Evolutionary conservation across 768 basidiomycete species (phyloP).

Genomic region (Naganishia onofrii): DNA sequence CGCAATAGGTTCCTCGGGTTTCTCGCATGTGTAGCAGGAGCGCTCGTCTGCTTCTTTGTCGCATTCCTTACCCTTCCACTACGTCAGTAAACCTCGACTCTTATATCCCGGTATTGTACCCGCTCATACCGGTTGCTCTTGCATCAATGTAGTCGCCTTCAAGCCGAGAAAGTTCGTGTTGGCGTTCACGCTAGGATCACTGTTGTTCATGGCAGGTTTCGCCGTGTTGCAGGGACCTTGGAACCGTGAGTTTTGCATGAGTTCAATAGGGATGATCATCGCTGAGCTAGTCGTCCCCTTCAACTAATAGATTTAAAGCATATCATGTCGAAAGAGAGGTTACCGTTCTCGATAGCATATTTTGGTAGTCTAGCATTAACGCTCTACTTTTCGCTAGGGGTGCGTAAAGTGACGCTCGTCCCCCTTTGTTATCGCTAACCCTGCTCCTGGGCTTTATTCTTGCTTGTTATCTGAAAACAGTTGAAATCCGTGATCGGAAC

Average conservation of each 20-base stretch:
- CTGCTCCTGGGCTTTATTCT: background rate
- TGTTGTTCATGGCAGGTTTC: slow-evolving; percentile 93
- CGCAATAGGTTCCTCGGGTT: slow-evolving; percentile 76
- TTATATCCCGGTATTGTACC: background rate
- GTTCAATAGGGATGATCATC: background rate
- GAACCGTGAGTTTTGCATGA: slow-evolving; percentile 58
- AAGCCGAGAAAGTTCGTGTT: slow-evolving; percentile 89
- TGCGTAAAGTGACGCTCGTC: slow-evolving; percentile 53
- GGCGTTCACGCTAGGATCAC: slow-evolving; percentile 81
- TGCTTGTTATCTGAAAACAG: slow-evolving; percentile 53
- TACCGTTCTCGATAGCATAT: slow-evolving; percentile 82
- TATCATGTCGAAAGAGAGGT: slow-evolving; percentile 67
- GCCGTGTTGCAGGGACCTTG: slow-evolving; percentile 66
- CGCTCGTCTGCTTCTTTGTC: slow-evolving; percentile 87
- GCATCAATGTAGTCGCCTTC: slow-evolving; percentile 53
- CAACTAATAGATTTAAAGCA: slow-evolving; percentile 67
- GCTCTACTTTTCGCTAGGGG: slow-evolving; percentile 85
- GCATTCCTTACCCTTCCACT: slow-evolving; percentile 59
- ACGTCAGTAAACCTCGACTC: slow-evolving; percentile 21
- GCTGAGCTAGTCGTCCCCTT: background rate
- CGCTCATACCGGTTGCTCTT: background rate
- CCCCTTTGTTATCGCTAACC: background rate
- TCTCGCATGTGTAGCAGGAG: slow-evolving; percentile 80
- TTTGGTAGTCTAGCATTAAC: slow-evolving; percentile 79
- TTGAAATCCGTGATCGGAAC: slow-evolving; percentile 81